Conservation (phyloP, 2,329 filamentous ascomycete genomes). For the Cryphonectria naterciae region DNA sequence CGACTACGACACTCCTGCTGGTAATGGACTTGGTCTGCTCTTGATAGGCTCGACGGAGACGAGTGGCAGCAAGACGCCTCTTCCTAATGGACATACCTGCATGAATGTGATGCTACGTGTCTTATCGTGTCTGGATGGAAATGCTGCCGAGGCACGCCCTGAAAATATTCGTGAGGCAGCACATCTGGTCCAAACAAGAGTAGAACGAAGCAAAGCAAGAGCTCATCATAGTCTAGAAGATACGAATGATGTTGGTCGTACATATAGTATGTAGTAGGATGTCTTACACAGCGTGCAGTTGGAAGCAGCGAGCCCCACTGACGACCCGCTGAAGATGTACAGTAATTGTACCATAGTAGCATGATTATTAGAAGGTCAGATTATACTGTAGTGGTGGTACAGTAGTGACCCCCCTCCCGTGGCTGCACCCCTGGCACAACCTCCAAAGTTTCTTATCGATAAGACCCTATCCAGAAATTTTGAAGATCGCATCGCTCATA, state of each 20-base stretch:
- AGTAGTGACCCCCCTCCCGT: not conserved
- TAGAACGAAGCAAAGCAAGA: not conserved
- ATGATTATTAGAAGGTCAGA: not conserved
- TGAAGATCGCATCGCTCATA: not conserved
- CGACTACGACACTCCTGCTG: not conserved
- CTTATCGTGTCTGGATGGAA: not conserved
- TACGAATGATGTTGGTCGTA: too few relatives aligned
- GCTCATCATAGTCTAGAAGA: too few relatives aligned
- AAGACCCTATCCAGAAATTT: conserved; percentile 27
- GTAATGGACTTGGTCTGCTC: not conserved
- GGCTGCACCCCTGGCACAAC: conserved; percentile 2
- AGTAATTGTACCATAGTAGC: not conserved
- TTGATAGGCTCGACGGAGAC: not conserved
- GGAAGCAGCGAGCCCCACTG: not conserved
- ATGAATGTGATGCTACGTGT: not conserved
- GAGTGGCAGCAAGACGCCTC: not conserved
- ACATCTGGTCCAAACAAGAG: not conserved
- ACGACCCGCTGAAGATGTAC: not conserved
- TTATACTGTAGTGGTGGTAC: not conserved
- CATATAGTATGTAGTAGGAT: too few relatives aligned
- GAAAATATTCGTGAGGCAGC: not conserved
- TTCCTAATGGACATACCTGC: not conserved
- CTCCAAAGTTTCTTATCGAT: conserved; percentile 23
- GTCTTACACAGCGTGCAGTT: too few relatives aligned
- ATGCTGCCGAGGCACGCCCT: not conserved